Evolutionary conservation across 1,139 yeast species (phyloP).

Genomic region (Blastobotrys malaysiensis): DNA sequence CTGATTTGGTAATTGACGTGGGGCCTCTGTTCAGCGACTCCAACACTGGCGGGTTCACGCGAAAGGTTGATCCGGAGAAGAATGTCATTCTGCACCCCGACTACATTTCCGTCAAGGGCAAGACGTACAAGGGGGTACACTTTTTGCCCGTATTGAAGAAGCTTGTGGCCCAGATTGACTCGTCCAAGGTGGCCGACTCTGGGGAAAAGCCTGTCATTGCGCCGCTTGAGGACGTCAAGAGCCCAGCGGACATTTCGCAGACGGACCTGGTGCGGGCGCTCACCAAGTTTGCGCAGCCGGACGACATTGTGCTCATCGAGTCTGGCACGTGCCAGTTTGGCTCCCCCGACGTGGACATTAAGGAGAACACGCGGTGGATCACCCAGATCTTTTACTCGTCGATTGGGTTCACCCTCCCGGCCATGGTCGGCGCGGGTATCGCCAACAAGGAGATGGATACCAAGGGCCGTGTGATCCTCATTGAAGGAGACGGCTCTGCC

Average conservation of each 20-base stretch:
- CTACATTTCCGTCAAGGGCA: slow-evolving; percentile 43
- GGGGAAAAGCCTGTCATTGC: slow-evolving; percentile 19
- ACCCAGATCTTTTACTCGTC: slow-evolving; percentile 74
- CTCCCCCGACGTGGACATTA: slow-evolving; percentile 56
- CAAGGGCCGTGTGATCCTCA: slow-evolving; percentile 53
- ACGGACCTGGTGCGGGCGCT: slow-evolving; percentile 30
- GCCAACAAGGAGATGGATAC: slow-evolving; percentile 50
- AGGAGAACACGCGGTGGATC: slow-evolving; percentile 45
- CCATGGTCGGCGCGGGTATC: slow-evolving; percentile 70
- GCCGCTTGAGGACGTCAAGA: slow-evolving; percentile 11
- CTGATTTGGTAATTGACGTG: slow-evolving; percentile 37
- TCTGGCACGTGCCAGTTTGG: slow-evolving; percentile 78
- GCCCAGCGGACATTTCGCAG: slow-evolving; percentile 32
- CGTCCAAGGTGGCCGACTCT: slow-evolving; percentile 26
- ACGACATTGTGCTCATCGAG: slow-evolving; percentile 66
- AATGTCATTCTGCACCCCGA: slow-evolving; percentile 40
- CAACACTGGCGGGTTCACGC: slow-evolving; percentile 41
- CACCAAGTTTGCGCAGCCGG: slow-evolving; percentile 42
- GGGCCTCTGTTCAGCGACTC: slow-evolving; percentile 41
- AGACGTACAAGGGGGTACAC: slow-evolving; percentile 36
- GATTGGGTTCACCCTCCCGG: slow-evolving; percentile 83
- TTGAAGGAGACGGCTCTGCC: slow-evolving; percentile 90
- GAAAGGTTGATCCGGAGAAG: slow-evolving; percentile 34
- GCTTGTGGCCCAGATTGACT: slow-evolving; percentile 35
- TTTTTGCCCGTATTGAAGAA: slow-evolving; percentile 44